Evolutionary conservation across 331 rosid genomes (phyloP).

Genomic region (Quercus tomentella): DNA sequence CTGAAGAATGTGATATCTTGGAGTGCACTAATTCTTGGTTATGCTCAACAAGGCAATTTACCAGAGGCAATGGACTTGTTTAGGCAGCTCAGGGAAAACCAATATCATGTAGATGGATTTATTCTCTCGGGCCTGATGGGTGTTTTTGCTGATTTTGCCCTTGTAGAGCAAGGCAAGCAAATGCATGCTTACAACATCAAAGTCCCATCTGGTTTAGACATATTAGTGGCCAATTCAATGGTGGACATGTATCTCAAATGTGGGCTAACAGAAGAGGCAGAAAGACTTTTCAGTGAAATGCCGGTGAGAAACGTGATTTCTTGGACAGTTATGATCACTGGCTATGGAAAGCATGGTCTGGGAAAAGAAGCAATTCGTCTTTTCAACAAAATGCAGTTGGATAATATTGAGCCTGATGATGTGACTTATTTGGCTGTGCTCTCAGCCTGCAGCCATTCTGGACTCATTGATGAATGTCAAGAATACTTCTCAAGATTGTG

Average conservation of each 20-base stretch:
- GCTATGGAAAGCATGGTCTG: conserved; percentile 64
- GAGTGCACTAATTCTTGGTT: conserved; percentile 60
- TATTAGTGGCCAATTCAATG: conserved; percentile 54
- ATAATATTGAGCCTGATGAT: conserved; percentile 42
- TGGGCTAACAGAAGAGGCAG: conserved; percentile 47
- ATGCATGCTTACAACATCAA: conserved; percentile 55
- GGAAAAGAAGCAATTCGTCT: conserved; percentile 42
- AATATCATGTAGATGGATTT: conserved; percentile 45
- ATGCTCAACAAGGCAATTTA: conserved; percentile 54
- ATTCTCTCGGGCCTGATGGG: conserved; percentile 57
- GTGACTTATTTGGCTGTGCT: conserved; percentile 62
- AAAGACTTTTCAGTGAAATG: conserved; percentile 44
- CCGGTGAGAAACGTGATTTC: conserved; percentile 42
- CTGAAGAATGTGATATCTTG: conserved; percentile 46
- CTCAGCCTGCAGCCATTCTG: conserved; percentile 68
- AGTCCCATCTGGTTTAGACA: conserved; percentile 51
- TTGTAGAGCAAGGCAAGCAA: conserved; percentile 61
- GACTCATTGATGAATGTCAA: conserved; percentile 51
- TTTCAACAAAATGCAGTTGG: conserved; percentile 41
- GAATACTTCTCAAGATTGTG: conserved; percentile 45
- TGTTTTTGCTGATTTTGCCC: conserved; percentile 62
- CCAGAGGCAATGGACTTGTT: conserved; percentile 52
- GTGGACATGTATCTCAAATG: conserved; percentile 74
- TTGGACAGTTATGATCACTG: conserved; percentile 72
- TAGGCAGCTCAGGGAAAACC: conserved; percentile 43